phyloP scores from a whole-genome alignment of 179 eudicot species.

The Vitellaria paradoxa region DNA sequence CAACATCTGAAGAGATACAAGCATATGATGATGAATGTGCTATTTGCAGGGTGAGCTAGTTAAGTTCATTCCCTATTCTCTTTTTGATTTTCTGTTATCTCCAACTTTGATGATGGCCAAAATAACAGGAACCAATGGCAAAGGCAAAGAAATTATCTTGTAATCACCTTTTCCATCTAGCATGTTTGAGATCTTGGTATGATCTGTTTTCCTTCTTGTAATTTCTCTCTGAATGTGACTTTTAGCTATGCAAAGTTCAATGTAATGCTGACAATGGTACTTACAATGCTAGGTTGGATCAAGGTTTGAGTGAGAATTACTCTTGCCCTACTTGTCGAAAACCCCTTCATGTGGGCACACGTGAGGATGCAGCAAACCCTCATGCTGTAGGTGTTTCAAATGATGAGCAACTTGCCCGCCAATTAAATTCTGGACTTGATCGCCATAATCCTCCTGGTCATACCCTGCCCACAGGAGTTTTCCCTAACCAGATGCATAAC shows the following conservation, averaged over 20 bases:
- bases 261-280: conserved; percentile 9
- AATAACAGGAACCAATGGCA: conserved; percentile 96
- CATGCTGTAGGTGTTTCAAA: conserved; percentile 50
- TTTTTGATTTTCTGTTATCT: conserved; percentile 10
- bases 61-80: conserved; percentile 1
- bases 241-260: neutral
- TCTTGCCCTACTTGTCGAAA: conserved; percentile 98
- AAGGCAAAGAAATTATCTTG: conserved; percentile 95
- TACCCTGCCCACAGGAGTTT: conserved; percentile 41
- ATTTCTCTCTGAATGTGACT: conserved; percentile 1
- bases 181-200: conserved; percentile 97
- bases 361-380: conserved; percentile 46
- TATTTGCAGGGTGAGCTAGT: conserved; percentile 75
- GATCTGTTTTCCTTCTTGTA: conserved; percentile 4
- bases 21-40: conserved; percentile 97
- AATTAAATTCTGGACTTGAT: conserved; percentile 69
- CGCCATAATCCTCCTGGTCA: conserved; percentile 47
- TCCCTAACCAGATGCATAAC: conserved; percentile 52
- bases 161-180: conserved; percentile 93
- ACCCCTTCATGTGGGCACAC: conserved; percentile 77
- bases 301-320: conserved; percentile 75
- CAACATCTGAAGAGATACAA: conserved; percentile 82
- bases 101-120: conserved; percentile 12
- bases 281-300: conserved; percentile 75
- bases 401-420: conserved; percentile 97